Percentiles rank a stretch among this genome's conserved stretches.
Conservation (phyloP, 495 filamentous ascomycete genomes). For the Hypoxylon rickii region DNA sequence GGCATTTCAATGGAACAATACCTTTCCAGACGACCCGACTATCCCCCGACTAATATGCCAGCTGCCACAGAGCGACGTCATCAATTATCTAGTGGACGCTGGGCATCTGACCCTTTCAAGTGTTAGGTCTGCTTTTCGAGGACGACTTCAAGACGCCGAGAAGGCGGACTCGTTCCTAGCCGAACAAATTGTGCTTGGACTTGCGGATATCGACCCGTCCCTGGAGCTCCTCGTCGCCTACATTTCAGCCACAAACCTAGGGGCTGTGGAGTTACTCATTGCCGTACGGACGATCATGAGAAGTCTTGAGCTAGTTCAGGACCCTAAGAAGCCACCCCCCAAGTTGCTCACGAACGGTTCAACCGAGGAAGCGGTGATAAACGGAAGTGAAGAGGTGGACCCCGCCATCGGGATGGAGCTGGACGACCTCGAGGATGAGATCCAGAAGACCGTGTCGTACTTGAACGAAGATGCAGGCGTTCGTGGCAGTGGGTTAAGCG, state of each 20-base stretch:
- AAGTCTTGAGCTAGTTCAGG: constrained; percentile 54
- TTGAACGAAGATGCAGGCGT: constrained; percentile 49
- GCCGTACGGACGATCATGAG: constrained; percentile 54
- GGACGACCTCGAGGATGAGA: constrained; percentile 52
- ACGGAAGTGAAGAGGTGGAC: constrained; percentile 36
- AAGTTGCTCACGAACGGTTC: constrained; percentile 46
- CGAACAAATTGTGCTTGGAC: constrained; percentile 61
- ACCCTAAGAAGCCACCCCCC: constrained; percentile 36
- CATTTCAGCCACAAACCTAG: constrained; percentile 55
- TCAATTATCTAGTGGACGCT: constrained; percentile 63
- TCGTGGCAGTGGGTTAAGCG: constrained; percentile 51
- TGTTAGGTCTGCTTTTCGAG: constrained; percentile 62
- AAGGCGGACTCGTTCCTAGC: constrained; percentile 49
- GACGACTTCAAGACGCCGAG: constrained; percentile 48
- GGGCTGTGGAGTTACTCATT: constrained; percentile 51
- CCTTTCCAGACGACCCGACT: constrained; percentile 33
- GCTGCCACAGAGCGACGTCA: constrained; percentile 58
- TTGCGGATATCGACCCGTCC: constrained; percentile 64
- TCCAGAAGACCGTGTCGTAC: constrained; percentile 56
- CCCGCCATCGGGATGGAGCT: constrained; percentile 51
- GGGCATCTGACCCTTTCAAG: constrained; percentile 67
- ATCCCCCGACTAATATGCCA: constrained; percentile 48
- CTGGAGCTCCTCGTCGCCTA: constrained; percentile 62
- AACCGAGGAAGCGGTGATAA: constrained; percentile 36
- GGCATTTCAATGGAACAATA: constrained; percentile 49